phyloP scores from a whole-genome alignment of 2,329 filamentous ascomycete species.

The Fusarium newnesense region DNA sequence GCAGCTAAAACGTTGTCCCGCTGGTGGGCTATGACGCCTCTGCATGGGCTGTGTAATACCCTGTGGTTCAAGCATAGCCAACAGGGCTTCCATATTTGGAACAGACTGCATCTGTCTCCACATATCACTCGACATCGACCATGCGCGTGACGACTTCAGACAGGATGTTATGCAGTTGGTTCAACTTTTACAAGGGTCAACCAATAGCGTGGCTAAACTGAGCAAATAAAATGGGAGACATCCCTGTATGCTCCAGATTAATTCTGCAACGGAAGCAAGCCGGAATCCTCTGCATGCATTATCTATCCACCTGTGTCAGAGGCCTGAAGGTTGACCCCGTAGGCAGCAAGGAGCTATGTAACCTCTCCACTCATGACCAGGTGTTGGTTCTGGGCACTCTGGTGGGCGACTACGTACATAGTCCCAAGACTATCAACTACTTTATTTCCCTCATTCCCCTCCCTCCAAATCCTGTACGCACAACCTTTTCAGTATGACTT shows the following conservation, averaged over 20 bases:
- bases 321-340: too few species aligned
- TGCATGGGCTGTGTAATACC: fast-evolving
- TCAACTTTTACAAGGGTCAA: background rate
- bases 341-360: fast-evolving
- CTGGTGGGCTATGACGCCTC: fast-evolving
- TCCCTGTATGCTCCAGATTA: fast-evolving
- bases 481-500: background rate
- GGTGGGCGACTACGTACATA: background rate
- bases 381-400: background rate
- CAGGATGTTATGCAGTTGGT: conserved; percentile 3
- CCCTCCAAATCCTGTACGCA: background rate
- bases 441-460: background rate
- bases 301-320: fast-evolving
- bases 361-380: background rate
- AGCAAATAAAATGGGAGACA: background rate
- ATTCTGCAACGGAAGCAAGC: too few species aligned
- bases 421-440: fast-evolving
- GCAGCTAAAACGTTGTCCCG: fast-evolving
- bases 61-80: fast-evolving
- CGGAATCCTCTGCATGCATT: background rate
- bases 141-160: background rate
- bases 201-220: background rate
- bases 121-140: fast-evolving
- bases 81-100: background rate
- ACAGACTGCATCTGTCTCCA: background rate